These are phyloP conservation scores for Phytophthora podocarpi DNA, from an alignment of 352 stramenopile genomes.

Conservation along the genomic window DNA sequence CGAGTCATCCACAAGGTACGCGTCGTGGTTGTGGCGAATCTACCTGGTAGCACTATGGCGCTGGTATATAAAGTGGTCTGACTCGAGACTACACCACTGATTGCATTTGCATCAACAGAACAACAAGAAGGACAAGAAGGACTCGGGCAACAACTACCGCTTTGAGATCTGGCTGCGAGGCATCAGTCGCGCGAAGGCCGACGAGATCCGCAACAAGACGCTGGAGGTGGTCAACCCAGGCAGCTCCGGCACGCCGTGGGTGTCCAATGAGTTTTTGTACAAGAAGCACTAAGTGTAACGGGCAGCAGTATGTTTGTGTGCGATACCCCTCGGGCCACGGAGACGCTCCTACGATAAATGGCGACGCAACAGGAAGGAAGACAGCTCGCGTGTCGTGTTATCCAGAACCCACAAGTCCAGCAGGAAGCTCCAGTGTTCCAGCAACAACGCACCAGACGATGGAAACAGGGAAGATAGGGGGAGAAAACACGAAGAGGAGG, in stretches of 20 bases:
- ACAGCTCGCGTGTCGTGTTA: neutral
- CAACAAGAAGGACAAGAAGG: slow-evolving; percentile 89
- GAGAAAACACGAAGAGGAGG: neutral
- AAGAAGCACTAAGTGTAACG: slow-evolving; percentile 79
- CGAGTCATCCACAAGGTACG: slow-evolving; percentile 91
- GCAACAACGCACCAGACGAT: neutral
- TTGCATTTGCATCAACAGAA: slow-evolving; percentile 50
- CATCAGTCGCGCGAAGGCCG: slow-evolving; percentile 57
- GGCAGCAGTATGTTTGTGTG: slow-evolving; percentile 1
- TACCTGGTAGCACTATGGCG: no score
- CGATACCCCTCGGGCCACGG: neutral
- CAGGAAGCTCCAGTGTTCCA: neutral
- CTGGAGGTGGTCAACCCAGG: slow-evolving; percentile 72
- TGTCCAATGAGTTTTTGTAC: slow-evolving; percentile 72
- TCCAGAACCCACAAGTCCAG: neutral
- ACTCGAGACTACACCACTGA: neutral
- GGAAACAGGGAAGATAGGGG: slow-evolving; percentile 10
- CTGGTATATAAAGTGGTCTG: no score
- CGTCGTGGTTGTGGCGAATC: neutral
- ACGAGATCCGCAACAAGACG: slow-evolving; percentile 79
- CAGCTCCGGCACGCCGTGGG: slow-evolving; percentile 51
- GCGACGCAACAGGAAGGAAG: neutral
- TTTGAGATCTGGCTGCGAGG: slow-evolving; percentile 87
- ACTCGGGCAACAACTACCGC: slow-evolving; percentile 83
- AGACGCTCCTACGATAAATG: neutral